phyloP scores from a whole-genome alignment of 116 monocot genomes.

The Dioscorea cayenensis region DNA sequence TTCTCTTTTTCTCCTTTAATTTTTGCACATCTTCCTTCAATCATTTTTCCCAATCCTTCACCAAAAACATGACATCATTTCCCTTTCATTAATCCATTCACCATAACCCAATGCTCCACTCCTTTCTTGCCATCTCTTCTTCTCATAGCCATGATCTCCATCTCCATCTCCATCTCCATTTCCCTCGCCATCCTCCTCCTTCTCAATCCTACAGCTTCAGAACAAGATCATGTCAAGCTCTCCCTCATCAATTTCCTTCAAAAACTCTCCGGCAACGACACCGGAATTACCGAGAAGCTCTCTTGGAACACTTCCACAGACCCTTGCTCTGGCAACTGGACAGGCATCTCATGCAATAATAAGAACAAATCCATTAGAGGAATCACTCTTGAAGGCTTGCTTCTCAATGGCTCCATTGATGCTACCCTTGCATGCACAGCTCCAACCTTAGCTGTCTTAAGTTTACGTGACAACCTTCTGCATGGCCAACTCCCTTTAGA shows the following conservation, averaged over 20 bases:
- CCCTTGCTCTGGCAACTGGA: conserved; percentile 31
- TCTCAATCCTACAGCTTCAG: background rate
- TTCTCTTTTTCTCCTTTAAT: no score
- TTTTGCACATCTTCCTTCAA: no score
- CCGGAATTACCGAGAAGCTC: background rate
- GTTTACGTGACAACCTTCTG: conserved; percentile 19
- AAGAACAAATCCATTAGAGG: background rate
- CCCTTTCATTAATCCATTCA: no score
- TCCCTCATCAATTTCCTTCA: conserved; percentile 23
- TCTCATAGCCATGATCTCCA: no score
- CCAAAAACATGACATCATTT: no score
- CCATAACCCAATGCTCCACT: no score
- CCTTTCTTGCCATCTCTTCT: no score
- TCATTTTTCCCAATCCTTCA: no score
- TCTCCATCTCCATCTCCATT: background rate
- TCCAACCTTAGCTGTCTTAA: conserved; percentile 1
- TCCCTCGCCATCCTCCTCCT: conserved; percentile 9
- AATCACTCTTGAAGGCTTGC: conserved; percentile 8
- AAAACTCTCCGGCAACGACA: conserved; percentile 13
- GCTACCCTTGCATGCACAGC: conserved; percentile 16
- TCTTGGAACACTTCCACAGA: conserved; percentile 28
- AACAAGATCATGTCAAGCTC: background rate
- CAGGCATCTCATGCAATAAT: conserved; percentile 10
- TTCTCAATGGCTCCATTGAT: conserved; percentile 28
- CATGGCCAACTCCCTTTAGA: conserved; percentile 14